Conservation (phyloP, 257 asterid genomes). For the Nicotiana sylvestris region DNA sequence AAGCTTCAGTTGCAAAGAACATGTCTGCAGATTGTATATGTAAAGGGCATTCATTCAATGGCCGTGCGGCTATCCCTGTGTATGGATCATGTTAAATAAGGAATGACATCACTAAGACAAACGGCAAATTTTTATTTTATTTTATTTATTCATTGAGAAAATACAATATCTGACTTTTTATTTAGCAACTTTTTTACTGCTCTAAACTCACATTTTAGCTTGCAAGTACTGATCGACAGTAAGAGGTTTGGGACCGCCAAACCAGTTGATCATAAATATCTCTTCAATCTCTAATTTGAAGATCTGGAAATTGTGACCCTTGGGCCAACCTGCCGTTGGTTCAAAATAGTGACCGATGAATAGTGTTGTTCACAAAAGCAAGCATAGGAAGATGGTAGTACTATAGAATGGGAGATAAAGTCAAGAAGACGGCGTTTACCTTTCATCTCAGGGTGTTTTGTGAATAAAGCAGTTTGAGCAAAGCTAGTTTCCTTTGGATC, state of each 20-base stretch:
- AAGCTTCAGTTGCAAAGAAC: not conserved
- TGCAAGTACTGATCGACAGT: constrained; percentile 77
- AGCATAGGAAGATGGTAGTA: not conserved
- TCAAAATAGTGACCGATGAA: not conserved
- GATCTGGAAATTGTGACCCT: constrained; percentile 65
- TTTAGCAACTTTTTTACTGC: not conserved
- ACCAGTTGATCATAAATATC: constrained; percentile 84
- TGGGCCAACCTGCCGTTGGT: constrained; percentile 74
- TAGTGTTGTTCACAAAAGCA: not conserved
- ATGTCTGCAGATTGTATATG: not conserved
- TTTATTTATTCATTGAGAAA: not conserved
- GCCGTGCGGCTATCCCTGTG: not conserved
- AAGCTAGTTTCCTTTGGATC: constrained; percentile 53
- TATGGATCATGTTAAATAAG: not conserved
- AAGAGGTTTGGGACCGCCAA: constrained; percentile 92
- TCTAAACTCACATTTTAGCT: constrained; percentile 43
- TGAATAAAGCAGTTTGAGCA: constrained; percentile 61
- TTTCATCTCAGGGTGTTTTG: constrained; percentile 81
- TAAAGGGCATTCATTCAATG: not conserved
- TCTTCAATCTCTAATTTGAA: constrained; percentile 64
- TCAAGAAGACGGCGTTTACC: constrained; percentile 29
- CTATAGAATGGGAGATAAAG: not conserved
- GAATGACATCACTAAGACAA: not conserved
- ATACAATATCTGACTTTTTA: not conserved
- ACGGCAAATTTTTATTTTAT: not conserved